Evolutionary conservation across 202 grass and related monocot genomes (phyloP), one percentile per base, ranked within the genome.

Genomic region (Setaria italica): DNA sequence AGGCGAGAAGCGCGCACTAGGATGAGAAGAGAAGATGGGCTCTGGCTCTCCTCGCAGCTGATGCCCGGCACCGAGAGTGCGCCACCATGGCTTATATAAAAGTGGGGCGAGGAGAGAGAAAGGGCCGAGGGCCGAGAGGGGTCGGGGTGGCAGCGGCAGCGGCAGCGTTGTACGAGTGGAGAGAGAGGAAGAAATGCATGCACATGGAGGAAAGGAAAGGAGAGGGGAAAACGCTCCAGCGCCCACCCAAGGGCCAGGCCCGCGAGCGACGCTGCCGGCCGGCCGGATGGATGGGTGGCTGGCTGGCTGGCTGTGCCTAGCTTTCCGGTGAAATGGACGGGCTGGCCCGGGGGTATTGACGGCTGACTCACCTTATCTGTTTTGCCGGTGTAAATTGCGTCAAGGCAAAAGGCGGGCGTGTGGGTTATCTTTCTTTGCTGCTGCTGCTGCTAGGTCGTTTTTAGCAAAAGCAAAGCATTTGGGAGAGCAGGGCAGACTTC

Each of bases 71-170:
- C 17, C 63, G 41, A 41, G 39, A 70, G 89, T 91, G 89, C 89
- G 82, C 85, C 85, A 91, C 89, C 72, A 85, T 78, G 89, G 71
- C 71, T n/a, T 25, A 75, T 88, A 88, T 91, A 91, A 85, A 91
- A 72, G 76, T 20, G 21, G 72, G 48, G 62, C 17, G 39, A 48
- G 48, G 70, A 76, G 80, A 75, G 69, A 58, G 6, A 11, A 17
- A 8, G 56, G 41, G 8, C 2, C 21, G 39, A 0, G 68, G 43
- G 25, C 25, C 25, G 25, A 25, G 25, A 6, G 39, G 56, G 86
- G 39, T 58, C 47, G 29, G 67, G 72, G 33, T 63, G 49, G 6
- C 14, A 33, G 45, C 13, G 8, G 14, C 25, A 51, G 69, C 21
- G 9, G 2, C n/a, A 3, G 35, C 35, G 4, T 37, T 6, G 37